A percentile compares a stretch with the other conserved stretches of the same genome.
Conservation (phyloP, 495 filamentous ascomycete species). For the Aspergillus bridgeri region DNA sequence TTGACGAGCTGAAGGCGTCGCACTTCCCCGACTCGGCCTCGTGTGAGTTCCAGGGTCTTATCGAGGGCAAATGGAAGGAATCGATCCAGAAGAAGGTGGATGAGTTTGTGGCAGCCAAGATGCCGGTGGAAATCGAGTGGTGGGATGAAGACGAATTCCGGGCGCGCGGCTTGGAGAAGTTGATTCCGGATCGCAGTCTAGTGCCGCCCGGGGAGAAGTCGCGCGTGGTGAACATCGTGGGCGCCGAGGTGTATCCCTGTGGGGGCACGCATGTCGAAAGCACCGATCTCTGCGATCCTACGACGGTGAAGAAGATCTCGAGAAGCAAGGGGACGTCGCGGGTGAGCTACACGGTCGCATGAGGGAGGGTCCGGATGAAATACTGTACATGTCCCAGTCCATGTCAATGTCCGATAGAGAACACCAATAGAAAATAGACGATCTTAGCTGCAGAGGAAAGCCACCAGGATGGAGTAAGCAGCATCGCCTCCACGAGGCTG, state of each 20-base stretch:
- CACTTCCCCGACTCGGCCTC: constrained; percentile 59
- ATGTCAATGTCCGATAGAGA: not conserved
- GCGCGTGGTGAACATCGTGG: constrained; percentile 53
- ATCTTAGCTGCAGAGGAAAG: no score
- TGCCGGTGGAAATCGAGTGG: constrained; percentile 57
- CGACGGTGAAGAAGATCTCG: constrained; percentile 57
- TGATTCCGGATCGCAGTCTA: constrained; percentile 46
- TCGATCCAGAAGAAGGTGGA: constrained; percentile 53
- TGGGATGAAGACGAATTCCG: constrained; percentile 55
- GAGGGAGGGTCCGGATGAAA: constrained; percentile 4
- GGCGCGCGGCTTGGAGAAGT: constrained; percentile 33
- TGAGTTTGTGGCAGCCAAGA: constrained; percentile 44
- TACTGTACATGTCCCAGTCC: no score
- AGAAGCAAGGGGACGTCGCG: constrained; percentile 53
- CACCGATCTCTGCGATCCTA: constrained; percentile 49
- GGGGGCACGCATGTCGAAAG: constrained; percentile 62
- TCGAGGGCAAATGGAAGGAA: constrained; percentile 56
- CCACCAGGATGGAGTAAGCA: no score
- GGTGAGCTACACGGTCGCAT: constrained; percentile 49
- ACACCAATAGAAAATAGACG: not conserved
- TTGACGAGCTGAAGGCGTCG: constrained; percentile 60
- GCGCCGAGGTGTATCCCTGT: constrained; percentile 59
- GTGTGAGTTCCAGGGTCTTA: constrained; percentile 57
- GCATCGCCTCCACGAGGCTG: not conserved
- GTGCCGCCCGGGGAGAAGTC: constrained; percentile 48